A percentile compares a stretch with the other conserved stretches of the same genome.
phyloP scores from a whole-genome alignment of 192 early-diverging fungal species.

The Geranomyces variabilis region DNA sequence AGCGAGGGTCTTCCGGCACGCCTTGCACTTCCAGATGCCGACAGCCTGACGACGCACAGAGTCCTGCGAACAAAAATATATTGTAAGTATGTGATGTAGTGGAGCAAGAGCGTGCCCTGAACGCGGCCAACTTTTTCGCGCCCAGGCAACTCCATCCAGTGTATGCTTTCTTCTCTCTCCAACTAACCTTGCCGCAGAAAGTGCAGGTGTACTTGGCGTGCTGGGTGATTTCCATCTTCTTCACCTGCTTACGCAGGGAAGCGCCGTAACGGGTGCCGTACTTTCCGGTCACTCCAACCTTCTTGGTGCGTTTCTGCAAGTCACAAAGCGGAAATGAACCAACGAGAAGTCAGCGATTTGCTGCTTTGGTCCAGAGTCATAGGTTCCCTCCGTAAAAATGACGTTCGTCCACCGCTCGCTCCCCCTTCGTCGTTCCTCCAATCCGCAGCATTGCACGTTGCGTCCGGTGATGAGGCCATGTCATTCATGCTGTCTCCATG shows the following conservation, averaged over 20 bases:
- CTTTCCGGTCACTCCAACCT: constrained; percentile 99
- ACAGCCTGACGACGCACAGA: constrained; percentile 91
- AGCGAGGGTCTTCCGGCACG: constrained; percentile 92
- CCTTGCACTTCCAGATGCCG: constrained; percentile 99
- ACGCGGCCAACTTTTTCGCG: too few species aligned
- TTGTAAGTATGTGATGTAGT: too few species aligned
- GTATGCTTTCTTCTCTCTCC: background rate
- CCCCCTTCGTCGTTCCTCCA: background rate
- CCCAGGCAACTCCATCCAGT: constrained; percentile 14
- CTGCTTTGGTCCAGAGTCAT: background rate
- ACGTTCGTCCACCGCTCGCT: background rate
- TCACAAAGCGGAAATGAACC: too few species aligned
- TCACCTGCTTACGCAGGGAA: constrained; percentile 93
- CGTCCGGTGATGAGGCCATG: background rate
- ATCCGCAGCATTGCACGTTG: background rate
- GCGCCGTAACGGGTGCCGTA: constrained; percentile 99
- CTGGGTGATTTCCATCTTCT: constrained; percentile 99
- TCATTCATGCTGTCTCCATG: too few species aligned
- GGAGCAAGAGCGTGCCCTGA: too few species aligned
- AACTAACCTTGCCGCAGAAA: constrained; percentile 94
- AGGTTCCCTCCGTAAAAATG: background rate
- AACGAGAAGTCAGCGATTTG: background rate
- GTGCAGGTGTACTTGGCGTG: constrained; percentile 99
- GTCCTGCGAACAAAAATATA: constrained; percentile 56
- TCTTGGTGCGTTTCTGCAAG: constrained; percentile 87